Percentiles rank a stretch among this genome's conserved stretches.
Conservation (phyloP, 768 basidiomycete species). For the Leccinum imitatum region DNA sequence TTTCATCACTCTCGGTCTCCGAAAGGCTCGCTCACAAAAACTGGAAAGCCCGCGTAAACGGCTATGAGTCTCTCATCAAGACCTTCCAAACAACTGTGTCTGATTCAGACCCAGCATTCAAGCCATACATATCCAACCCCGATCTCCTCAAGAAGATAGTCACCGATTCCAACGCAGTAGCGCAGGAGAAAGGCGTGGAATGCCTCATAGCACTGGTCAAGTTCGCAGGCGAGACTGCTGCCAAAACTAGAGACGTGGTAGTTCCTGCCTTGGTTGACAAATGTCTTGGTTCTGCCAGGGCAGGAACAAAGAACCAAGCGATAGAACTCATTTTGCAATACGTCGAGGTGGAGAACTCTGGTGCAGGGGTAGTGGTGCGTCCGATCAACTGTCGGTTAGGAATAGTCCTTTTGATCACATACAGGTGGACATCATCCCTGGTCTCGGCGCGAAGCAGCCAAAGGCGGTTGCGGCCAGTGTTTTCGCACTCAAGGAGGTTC, state of each 20-base stretch:
- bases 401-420: conserved; percentile 20
- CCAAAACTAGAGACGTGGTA: conserved; percentile 75
- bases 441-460: conserved; percentile 89
- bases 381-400: conserved; percentile 25
- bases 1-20: conserved; percentile 69
- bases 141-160: conserved; percentile 84
- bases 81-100: conserved; percentile 87
- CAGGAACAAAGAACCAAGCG: conserved; percentile 86
- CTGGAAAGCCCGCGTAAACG: conserved; percentile 97
- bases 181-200: conserved; percentile 97
- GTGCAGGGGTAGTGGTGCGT: conserved; percentile 85
- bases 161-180: conserved; percentile 91
- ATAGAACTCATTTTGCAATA: conserved; percentile 86
- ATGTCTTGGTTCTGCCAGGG: conserved; percentile 86
- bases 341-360: conserved; percentile 90
- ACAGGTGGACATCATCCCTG: conserved; percentile 78
- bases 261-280: conserved; percentile 95
- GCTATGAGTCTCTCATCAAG: conserved; percentile 84
- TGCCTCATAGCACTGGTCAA: conserved; percentile 83
- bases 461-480: conserved; percentile 86
- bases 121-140: conserved; percentile 76
- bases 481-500: conserved; percentile 74
- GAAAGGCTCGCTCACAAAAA: conserved; percentile 93
- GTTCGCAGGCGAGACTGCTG: conserved; percentile 86
- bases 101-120: conserved; percentile 93